A percentile compares a stretch with the other conserved stretches of the same genome.
Conservation (phyloP, 345 rosid genomes). For the Pelargonium nanum region DNA sequence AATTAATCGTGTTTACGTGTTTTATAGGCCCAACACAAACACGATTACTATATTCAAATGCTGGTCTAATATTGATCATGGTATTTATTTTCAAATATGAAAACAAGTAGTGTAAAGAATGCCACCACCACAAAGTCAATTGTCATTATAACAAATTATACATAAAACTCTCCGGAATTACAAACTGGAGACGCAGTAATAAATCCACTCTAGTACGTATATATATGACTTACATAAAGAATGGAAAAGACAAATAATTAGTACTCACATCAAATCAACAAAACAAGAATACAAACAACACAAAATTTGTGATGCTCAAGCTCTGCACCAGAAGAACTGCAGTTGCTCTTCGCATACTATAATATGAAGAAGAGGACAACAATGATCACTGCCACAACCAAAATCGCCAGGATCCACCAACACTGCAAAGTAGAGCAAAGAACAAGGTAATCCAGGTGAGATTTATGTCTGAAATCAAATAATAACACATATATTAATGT, state of each 20-base stretch:
- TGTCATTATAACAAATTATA: too few relatives aligned
- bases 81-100: too few relatives aligned
- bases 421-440: conserved; percentile 34
- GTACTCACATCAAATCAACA: not conserved
- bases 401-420: conserved; percentile 55
- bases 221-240: not conserved
- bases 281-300: not conserved
- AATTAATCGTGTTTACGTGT: too few relatives aligned
- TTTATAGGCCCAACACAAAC: too few relatives aligned
- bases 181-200: too few relatives aligned
- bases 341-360: conserved; percentile 9
- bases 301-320: not conserved
- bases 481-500: not conserved
- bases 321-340: not conserved
- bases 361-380: conserved; percentile 34
- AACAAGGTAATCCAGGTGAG: not conserved
- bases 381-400: conserved; percentile 31
- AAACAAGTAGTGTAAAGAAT: too few relatives aligned
- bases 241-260: not conserved
- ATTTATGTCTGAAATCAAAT: not conserved
- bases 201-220: too few relatives aligned
- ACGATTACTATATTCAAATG: too few relatives aligned
- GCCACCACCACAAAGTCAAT: too few relatives aligned
- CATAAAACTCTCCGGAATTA: too few relatives aligned
- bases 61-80: too few relatives aligned